Conservation (phyloP, 352 stramenopile genomes). For the Phytophthora multivora region DNA sequence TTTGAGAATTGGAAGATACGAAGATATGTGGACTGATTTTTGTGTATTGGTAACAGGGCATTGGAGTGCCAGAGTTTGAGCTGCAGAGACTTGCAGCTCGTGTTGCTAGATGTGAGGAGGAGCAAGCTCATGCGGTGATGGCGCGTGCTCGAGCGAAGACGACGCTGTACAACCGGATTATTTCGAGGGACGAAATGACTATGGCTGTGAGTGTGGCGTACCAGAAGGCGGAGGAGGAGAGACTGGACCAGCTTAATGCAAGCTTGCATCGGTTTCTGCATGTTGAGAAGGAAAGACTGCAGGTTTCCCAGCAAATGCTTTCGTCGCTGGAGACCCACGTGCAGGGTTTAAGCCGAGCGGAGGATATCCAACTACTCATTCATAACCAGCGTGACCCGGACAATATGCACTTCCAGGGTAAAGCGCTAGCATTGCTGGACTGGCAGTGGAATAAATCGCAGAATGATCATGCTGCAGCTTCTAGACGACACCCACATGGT, state of each 20-base stretch:
- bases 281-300: conserved; percentile 78
- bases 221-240: conserved; percentile 84
- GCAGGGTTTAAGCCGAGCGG: conserved; percentile 62
- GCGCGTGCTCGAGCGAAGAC: conserved; percentile 69
- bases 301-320: conserved; percentile 67
- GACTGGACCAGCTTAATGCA: conserved; percentile 74
- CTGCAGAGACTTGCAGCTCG: conserved; percentile 69
- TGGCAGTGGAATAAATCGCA: conserved; percentile 82
- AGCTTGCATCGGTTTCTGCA: conserved; percentile 75
- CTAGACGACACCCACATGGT: conserved; percentile 16
- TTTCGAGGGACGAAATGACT: conserved; percentile 88
- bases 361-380: conserved; percentile 87
- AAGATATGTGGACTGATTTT: background rate
- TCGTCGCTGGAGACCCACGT: conserved; percentile 61
- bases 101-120: conserved; percentile 66
- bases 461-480: conserved; percentile 24
- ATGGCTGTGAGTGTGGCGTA: conserved; percentile 90
- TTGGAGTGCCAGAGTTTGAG: conserved; percentile 84
- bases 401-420: conserved; percentile 90
- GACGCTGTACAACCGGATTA: conserved; percentile 80
- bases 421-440: conserved; percentile 82
- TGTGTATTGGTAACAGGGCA: conserved; percentile 40
- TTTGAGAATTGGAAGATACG: background rate
- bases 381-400: conserved; percentile 84
- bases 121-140: conserved; percentile 63